phyloP scores from a whole-genome alignment of 2,329 filamentous ascomycete species.

The Fusarium verrucosum region DNA sequence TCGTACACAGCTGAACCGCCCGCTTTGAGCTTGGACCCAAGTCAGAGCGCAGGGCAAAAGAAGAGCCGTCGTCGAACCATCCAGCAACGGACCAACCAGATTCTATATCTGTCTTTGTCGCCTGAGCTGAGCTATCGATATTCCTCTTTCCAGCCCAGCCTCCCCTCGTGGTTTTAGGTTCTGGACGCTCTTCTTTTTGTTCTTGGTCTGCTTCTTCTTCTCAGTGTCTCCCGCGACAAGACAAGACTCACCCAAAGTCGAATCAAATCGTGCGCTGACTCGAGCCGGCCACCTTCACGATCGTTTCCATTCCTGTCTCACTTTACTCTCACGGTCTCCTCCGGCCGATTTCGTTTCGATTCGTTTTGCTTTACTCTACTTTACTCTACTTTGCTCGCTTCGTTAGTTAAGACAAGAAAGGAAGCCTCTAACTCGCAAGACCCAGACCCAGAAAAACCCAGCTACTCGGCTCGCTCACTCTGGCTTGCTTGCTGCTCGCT shows the following conservation, averaged over 20 bases:
- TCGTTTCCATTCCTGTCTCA: constrained; percentile 38
- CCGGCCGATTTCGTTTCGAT: constrained; percentile 32
- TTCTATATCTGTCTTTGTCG: constrained; percentile 16
- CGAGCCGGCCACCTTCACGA: constrained; percentile 24
- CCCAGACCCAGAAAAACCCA: constrained; percentile 42
- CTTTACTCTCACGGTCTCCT: constrained; percentile 30
- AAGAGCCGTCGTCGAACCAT: constrained; percentile 31
- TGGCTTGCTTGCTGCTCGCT: constrained; percentile 34
- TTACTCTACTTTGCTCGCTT: constrained; percentile 12
- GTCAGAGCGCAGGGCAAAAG: constrained; percentile 23
- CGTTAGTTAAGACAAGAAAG: constrained; percentile 22
- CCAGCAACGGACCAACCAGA: constrained; percentile 26
- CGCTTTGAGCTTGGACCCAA: constrained; percentile 37
- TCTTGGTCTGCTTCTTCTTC: constrained; percentile 6
- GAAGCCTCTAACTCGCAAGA: constrained; percentile 34
- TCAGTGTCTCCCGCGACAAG: constrained; percentile 12
- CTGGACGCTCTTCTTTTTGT: constrained; percentile 18
- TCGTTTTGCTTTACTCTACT: constrained; percentile 26
- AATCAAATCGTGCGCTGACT: constrained; percentile 26
- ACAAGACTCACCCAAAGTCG: constrained; percentile 4
- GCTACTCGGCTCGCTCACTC: constrained; percentile 33
- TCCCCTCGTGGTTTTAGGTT: constrained; percentile 1
- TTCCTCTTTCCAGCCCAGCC: constrained; percentile 18
- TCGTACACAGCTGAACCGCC: constrained; percentile 35
- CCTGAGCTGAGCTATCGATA: constrained; percentile 24